These are phyloP conservation scores for Alternaria sp. DNA, from an alignment of 2,329 filamentous ascomycete species.

Conservation along the genomic window DNA sequence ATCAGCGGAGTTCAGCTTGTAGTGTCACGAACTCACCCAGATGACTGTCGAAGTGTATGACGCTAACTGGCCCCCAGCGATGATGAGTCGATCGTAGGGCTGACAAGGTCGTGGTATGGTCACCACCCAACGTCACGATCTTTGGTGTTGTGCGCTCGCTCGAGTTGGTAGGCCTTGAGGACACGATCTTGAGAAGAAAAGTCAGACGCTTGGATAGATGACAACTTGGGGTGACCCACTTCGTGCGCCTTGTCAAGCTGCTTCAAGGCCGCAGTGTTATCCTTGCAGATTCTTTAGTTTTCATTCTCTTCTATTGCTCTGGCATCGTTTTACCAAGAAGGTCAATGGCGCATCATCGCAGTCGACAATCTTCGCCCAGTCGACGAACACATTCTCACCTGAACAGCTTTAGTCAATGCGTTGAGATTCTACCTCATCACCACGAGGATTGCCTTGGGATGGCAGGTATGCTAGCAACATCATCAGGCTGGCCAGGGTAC, in stretches of 20 bases:
- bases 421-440: background rate
- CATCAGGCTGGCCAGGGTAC: background rate
- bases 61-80: constrained; percentile 63
- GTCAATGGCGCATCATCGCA: constrained; percentile 64
- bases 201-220: constrained; percentile 1
- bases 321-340: constrained; percentile 50
- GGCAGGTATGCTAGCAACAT: background rate
- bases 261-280: constrained; percentile 64
- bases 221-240: constrained; percentile 40
- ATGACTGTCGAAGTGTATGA: constrained; percentile 67
- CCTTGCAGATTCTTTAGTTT: constrained; percentile 38
- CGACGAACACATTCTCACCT: constrained; percentile 55
- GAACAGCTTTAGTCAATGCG: background rate
- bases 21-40: constrained; percentile 47
- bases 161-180: constrained; percentile 57
- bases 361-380: constrained; percentile 63
- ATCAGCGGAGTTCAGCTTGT: constrained; percentile 1
- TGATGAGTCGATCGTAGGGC: constrained; percentile 60
- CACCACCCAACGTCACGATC: constrained; percentile 64
- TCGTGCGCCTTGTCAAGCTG: constrained; percentile 63
- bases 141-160: constrained; percentile 58
- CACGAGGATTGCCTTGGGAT: background rate
- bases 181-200: constrained; percentile 51
- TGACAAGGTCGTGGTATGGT: constrained; percentile 65
- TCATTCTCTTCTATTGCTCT: background rate